Base-by-base conservation (phyloP, 208 protist genomes). In the Jaenimonas drosophilae region DNA sequence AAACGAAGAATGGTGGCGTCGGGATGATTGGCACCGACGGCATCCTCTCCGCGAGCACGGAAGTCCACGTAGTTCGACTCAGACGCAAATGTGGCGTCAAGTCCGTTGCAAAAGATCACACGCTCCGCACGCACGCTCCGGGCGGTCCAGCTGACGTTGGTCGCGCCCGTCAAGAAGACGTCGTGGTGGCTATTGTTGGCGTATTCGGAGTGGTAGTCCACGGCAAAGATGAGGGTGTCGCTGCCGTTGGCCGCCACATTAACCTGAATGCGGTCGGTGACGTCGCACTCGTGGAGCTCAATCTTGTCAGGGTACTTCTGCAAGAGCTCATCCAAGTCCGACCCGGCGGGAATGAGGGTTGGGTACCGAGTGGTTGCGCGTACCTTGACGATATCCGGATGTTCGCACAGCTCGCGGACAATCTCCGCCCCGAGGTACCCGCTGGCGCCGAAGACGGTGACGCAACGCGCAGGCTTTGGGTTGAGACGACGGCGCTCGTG, bases 141-240 rank as follows among this genome's bases (percentile, higher is more conserved):
- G 14, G 88, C 81, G 28, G 81, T 88, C 79, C 84, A 95, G 58
- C 80, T 89, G 16, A 95, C 78, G 59, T 95, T 92, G 23, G 77
- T 90, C 21, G 74, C 67, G 7, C 88, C 88, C 26, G 70, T 89
- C 3, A 95, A 58, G 53, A 89, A 92, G 5, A 95, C 81, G 56
- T 95, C 88, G 59, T 87, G 75, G 56, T 95, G 88, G 61, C 83
- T 91, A 57, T 95, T 92, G 52, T 95, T 92, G 14, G 82, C 83
- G 55, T 95, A 91, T 64, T 95, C 83, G 47, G 64, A 63, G 65
- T 87, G 76, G 55, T 83, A 91, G 67, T 88, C 84, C 6, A 95
- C 60, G 37, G 88, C 83, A 53, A 92, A 91, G 49, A 95, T 87
- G 56, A 95, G 74, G 17, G 83, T 92, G 59, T 95, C 88, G 54